Evolutionary conservation across 768 basidiomycete species (phyloP), one percentile per base, ranked within the genome.

Genomic region (Termitomyces titanicus): DNA sequence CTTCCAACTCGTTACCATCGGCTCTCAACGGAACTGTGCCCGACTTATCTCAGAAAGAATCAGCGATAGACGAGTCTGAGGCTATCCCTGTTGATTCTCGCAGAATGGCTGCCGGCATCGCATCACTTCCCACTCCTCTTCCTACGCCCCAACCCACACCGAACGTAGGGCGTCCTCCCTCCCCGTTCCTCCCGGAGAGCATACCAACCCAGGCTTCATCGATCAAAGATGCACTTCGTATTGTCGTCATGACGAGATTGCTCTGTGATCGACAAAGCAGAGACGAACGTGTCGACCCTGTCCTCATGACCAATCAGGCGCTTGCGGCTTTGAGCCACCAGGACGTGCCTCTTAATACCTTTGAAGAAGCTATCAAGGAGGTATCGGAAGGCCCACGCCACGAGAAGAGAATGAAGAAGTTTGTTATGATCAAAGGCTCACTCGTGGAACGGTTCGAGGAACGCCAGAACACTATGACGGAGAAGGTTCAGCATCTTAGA

Each of bases 221-320:
- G 11, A 73, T 81, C 8, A 66, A 71, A 44, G 88, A 89, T 44
- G 85, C 83, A 8, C 73, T 91, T 40, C 81, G 82, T 24, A 71
- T 85, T 25, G 81, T 85, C 13, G 76, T 88, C 25, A 80, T 82
- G 71, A 79, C 82, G 10, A 79, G 88, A 27, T 74, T 85, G 38
- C 75, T 79, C 34, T 75, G 72, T 57, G 85, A 89, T 64, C 74
- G 71, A 13, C 84, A 86, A 65, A 79, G 84, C 11, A 80, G 81
- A 20, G 77, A 79, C 38, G 85, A 88, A 61, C 79, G 82, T 20
- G 75, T 88, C 10, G 75, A 78, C 24, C 87, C 87, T 1, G 75
- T 92, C 20, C 72, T 92, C 13, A 67, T 78, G 60, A 77, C 82
- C 29, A 91, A 91, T 65, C 72, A 72, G 57, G 68, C 77, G 9